Evolutionary conservation across 192 early-diverging fungal species (phyloP), one percentile per base, ranked within the genome.

Genomic region (Spinellus fusiger): DNA sequence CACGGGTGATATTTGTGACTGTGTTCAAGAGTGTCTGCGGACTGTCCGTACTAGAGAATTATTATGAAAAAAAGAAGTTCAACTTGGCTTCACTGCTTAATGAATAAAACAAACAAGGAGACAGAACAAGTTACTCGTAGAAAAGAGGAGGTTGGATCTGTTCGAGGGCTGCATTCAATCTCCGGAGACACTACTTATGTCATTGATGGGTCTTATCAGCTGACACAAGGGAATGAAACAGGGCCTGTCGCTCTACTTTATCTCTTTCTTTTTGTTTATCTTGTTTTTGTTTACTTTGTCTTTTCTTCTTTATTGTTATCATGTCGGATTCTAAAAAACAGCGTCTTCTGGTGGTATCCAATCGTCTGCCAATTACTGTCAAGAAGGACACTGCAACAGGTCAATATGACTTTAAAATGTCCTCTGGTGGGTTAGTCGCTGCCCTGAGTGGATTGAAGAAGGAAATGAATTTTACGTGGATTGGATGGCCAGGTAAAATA

Each of bases 381-480:
- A 83, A 78, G 22, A 86, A 85, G 61, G 69, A 79, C 73, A n/a
- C 61, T 0, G 73, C 58, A 31, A 64, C 76, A 53, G 71, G 70
- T 25, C 64, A 72, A 48, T 77, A 80, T 54, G 49, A 74, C 46
- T 93, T 87, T 75, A 82, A 84, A 62, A 90, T 95, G 82, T 92
- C 89, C 38, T 91, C 93, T 0, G 98, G 98, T 38, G 98, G 98
- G 0, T 84, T 99, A 8, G 96, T 99, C 25, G 89, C 92, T 15
- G 98, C 93, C 18, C 76, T 99, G 26, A 89, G 87, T 16, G 98
- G 98, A 2, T 74, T 98, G 40, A 93, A 95, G 73, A 90, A 90
- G 59, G 85, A 93, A 70, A 97, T 94, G 93, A 77, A 82, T 51
- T 99, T 98, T 74, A 94, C 88, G 0, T 99, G 98, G 98, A 94